Base-by-base conservation (phyloP, 2,329 filamentous ascomycete genomes). In the Helotiales sp. region DNA sequence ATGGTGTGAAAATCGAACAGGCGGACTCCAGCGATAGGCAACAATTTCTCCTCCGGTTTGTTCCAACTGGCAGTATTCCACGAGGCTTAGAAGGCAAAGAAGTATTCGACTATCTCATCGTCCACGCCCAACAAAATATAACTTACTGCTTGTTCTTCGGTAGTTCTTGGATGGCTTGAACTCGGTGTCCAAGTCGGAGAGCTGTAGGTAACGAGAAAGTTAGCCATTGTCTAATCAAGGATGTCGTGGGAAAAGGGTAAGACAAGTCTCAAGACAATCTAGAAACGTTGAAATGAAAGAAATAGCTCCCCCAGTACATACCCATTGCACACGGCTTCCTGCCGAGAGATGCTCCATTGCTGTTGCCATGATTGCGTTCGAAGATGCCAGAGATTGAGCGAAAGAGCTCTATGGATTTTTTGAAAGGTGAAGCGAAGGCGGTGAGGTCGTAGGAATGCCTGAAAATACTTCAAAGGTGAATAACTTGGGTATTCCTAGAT, bases 321-420 rank as follows among this genome's bases (percentile, higher is more conserved):
- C 49, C 22, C 54, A 64, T 28, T 50, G 26, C 26, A 58, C 52
- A 28, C 52, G 26, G 76, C 89, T 90, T 80, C 92, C 90, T 78
- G 91, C 89, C 79, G 88, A 87, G 79, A 97, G 89, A 83, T 97
- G 93, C 81, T 96, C 92, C 79, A 96, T 87, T 80, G 93, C 91
- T 78, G 89, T 91, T 66, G 83, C 82, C 76, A 78, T 78, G 67
- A 37, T 75, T 71, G 65, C 64, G 43, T 61, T 54, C 20, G 43
- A 45, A 28, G 32, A 40, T 37, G 50, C 26, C 58, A 26, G 28
- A 34, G 60, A 34, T 26, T 24, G 43, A 63, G 50, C 47, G 30
- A 57, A 40, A n/a, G 30, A 24, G 50, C 6, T 30, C n/a, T 57
- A 63, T 32, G 30, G 24, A 32, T 22, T 30, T 28, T 40, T 32